Evolutionary conservation across 352 stramenopile genomes (phyloP).

Genomic region (Phytopythium montanum): DNA sequence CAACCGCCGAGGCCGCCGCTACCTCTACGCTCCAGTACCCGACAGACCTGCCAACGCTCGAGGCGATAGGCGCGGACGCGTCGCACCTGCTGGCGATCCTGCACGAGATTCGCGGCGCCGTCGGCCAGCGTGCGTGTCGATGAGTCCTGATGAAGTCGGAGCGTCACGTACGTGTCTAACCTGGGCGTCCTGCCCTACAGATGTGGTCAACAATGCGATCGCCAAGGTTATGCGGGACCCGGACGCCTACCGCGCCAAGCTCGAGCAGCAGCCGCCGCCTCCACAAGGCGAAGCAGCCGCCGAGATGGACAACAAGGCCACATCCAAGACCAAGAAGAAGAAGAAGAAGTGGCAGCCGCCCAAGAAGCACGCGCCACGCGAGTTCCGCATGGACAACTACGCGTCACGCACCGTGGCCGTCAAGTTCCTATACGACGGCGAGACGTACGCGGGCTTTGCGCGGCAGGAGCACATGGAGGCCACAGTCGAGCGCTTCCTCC

Average conservation of each 20-base stretch:
- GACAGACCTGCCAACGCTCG: slow-evolving; percentile 25
- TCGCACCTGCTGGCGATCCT: slow-evolving; percentile 64
- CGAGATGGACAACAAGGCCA: slow-evolving; percentile 10
- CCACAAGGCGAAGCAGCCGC: not conserved
- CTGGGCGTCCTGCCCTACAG: slow-evolving; percentile 17
- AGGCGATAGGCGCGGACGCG: slow-evolving; percentile 28
- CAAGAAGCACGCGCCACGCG: slow-evolving; percentile 63
- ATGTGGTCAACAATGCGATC: slow-evolving; percentile 68
- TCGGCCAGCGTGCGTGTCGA: slow-evolving; percentile 52
- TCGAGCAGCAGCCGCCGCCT: slow-evolving; percentile 8
- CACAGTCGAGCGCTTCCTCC: slow-evolving; percentile 92
- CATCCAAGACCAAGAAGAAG: no score
- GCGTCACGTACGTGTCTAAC: not conserved
- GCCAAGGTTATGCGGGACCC: slow-evolving; percentile 50
- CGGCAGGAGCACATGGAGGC: slow-evolving; percentile 88
- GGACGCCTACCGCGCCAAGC: slow-evolving; percentile 5
- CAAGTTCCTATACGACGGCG: slow-evolving; percentile 86
- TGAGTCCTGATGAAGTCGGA: not conserved
- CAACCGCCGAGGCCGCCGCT: slow-evolving; percentile 1
- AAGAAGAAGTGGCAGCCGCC: slow-evolving; percentile 30
- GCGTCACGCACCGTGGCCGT: slow-evolving; percentile 61
- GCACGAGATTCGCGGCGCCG: slow-evolving; percentile 47
- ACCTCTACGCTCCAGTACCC: slow-evolving; percentile 7
- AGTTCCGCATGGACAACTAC: slow-evolving; percentile 82
- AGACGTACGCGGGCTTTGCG: slow-evolving; percentile 88